phyloP scores from a whole-genome alignment of 176 grass and related monocot genomes.

The Musa beccarii region DNA sequence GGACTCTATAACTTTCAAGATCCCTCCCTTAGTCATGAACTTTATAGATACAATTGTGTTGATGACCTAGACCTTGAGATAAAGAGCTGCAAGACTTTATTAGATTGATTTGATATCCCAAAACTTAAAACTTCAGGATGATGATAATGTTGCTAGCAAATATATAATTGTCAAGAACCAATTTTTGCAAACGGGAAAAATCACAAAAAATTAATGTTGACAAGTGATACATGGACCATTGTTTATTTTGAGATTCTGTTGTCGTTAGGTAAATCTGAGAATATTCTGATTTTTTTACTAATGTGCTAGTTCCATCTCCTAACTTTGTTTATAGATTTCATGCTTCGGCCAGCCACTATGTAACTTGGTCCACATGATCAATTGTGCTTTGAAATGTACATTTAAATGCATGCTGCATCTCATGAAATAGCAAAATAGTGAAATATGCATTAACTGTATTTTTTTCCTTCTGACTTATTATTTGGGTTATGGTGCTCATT shows the following conservation, averaged over 20 bases:
- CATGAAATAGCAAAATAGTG: background rate
- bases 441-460: background rate
- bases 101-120: background rate
- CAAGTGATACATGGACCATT: background rate
- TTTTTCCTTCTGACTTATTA: background rate
- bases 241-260: background rate
- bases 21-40: too few relatives aligned
- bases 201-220: background rate
- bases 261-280: too few relatives aligned
- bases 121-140: background rate
- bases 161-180: background rate
- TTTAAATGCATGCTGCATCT: background rate
- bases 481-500: background rate
- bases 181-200: background rate
- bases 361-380: background rate
- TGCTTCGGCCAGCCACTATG: background rate
- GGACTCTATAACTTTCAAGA: too few relatives aligned
- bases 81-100: too few relatives aligned
- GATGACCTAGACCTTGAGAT: too few relatives aligned
- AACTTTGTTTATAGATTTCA: background rate
- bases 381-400: background rate
- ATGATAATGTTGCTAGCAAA: background rate
- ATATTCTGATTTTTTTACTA: too few relatives aligned
- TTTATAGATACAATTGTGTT: too few relatives aligned
- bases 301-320: too few relatives aligned